Evolutionary conservation across 129 eudicot species (phyloP), one percentile per base, ranked within the genome.

Genomic region (Escallonia rubra): DNA sequence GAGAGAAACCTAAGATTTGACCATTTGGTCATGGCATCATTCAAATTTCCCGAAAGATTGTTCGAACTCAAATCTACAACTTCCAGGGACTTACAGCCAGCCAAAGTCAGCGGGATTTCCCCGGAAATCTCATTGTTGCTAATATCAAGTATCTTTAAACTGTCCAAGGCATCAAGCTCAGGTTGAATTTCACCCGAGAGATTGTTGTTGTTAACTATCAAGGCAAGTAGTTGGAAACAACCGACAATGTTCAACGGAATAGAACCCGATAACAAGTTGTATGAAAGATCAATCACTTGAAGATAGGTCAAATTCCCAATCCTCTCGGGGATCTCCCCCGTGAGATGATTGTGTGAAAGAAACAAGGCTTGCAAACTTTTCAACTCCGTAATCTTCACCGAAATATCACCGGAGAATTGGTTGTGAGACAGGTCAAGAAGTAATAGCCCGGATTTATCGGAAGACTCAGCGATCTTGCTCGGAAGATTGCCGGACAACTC

Each of bases 261-360:
- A 4, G 90, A 76, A 57, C 99, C 99, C 0, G 88, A 74, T 61
- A 93, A 76, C 34, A 59, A 76, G 72, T 93, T 93, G 71, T 89
- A 79, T 14, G 99, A 93, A 41, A 93, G 72, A 84, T 93, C 96
- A 41, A 93, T 84, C 81, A 82, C 95, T 81, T 93, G 99, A 41
- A 93, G 96, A 75, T 93, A 93, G 4, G 99, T 94, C 77, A 94
- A 64, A 41, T 94, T 94, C 50, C 99, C 99, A 59, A 94, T 87
- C 76, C 97, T 78, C 15, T 79, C 80, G 0, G 97, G 99, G 74
- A 94, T 90, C 62, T 86, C 93, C n/a, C 99, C 99, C 0, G 80
- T 78, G 2, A 94, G 84, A 70, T 68, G 76, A 71, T 94, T 94
- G 56, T 87, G 81, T 3, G 97, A 94, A 11, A 94, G 88, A 76